Percentiles rank a stretch among this genome's conserved stretches.
Evolutionary conservation across 306 rosid species (phyloP).

Genomic region (Mimosa pudica): DNA sequence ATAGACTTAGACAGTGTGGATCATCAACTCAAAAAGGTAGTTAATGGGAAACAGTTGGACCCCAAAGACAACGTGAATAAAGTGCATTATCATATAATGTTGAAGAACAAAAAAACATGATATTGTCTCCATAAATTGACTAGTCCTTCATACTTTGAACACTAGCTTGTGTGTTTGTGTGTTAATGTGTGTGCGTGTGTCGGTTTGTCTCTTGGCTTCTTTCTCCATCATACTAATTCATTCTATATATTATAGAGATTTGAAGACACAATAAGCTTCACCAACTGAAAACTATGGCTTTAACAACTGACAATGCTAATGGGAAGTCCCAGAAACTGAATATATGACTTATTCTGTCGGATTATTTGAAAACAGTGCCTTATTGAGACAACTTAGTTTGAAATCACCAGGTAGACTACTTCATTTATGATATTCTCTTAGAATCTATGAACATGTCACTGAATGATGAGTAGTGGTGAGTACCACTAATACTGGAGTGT

Average conservation of each 20-base stretch:
- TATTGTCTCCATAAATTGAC: conserved; percentile 21
- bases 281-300: conserved; percentile 13
- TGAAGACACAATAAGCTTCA: background rate
- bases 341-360: background rate
- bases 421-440: conserved; percentile 8
- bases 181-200: background rate
- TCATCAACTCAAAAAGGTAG: background rate
- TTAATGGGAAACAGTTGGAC: conserved; percentile 4
- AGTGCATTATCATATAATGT: background rate
- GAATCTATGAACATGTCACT: conserved; percentile 8
- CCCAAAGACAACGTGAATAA: conserved; percentile 6
- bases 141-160: background rate
- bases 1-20: too few relatives aligned
- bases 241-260: background rate
- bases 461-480: background rate
- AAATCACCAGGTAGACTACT: background rate
- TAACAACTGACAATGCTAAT: conserved; percentile 12
- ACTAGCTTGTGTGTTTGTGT: background rate
- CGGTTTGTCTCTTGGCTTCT: conserved; percentile 26
- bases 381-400: background rate
- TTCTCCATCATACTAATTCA: conserved; percentile 9
- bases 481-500: background rate
- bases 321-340: conserved; percentile 10
- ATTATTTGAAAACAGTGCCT: background rate
- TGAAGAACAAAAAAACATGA: background rate